These are phyloP conservation scores for Naganishia vishniacii DNA, from an alignment of 768 basidiomycete species.

Conservation along the genomic window DNA sequence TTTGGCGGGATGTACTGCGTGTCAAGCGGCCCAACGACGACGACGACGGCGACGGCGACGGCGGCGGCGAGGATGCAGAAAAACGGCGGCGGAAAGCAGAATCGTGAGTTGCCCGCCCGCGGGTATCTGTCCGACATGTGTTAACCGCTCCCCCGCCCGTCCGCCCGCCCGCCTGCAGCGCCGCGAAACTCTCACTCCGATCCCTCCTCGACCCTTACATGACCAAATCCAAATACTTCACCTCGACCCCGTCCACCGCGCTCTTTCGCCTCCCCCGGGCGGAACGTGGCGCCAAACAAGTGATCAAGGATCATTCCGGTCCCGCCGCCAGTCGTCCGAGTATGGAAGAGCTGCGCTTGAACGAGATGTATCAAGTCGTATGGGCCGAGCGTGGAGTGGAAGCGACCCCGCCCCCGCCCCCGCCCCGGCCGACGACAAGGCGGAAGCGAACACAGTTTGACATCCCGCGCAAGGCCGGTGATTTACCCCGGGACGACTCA, in stretches of 20 bases:
- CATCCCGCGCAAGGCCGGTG: not conserved
- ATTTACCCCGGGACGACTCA: not conserved
- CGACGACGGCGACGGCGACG: no score
- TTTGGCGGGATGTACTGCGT: constrained; percentile 35
- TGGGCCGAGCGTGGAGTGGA: constrained; percentile 42
- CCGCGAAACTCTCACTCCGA: constrained; percentile 21
- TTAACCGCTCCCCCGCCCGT: no score
- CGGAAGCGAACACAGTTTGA: not conserved
- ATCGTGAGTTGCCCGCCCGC: not conserved
- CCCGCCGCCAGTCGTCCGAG: constrained; percentile 29
- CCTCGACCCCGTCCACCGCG: constrained; percentile 41
- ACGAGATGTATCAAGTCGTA: constrained; percentile 43
- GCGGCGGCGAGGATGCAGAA: constrained; percentile 1
- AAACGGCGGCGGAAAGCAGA: constrained; percentile 1
- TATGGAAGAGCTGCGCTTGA: constrained; percentile 31
- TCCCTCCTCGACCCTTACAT: constrained; percentile 40
- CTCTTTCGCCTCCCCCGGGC: constrained; percentile 45
- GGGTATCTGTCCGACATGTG: not conserved
- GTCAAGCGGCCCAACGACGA: constrained; percentile 28
- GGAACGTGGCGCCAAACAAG: constrained; percentile 32
- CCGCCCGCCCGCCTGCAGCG: constrained; percentile 34
- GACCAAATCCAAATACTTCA: constrained; percentile 47
- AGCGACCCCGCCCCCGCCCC: not conserved
- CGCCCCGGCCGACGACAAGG: not conserved
- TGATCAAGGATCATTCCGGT: constrained; percentile 32